These are phyloP conservation scores for Cardiospermum halicacabum DNA, from an alignment of 345 rosid species.

Conservation along the genomic window DNA sequence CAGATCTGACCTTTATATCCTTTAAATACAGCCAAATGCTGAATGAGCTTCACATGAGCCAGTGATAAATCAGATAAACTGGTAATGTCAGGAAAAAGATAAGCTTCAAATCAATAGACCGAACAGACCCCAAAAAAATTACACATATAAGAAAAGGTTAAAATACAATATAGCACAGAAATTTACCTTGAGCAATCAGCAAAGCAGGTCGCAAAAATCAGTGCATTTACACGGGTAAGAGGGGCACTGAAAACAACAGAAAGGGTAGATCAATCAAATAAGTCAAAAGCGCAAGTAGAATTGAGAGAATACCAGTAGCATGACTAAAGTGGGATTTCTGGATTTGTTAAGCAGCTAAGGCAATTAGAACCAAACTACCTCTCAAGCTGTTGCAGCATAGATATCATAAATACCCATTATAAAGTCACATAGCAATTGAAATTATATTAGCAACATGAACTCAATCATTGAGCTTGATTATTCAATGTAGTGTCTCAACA, in stretches of 20 bases:
- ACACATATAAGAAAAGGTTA: constrained; percentile 7
- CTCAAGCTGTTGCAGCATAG: neutral
- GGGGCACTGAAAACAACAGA: constrained; percentile 50
- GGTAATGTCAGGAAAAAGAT: constrained; percentile 17
- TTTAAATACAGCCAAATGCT: constrained; percentile 73
- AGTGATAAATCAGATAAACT: constrained; percentile 88
- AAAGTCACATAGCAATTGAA: neutral
- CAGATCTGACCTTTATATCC: constrained; percentile 79
- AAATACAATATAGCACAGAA: neutral
- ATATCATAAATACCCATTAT: neutral
- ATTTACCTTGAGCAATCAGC: constrained; percentile 75
- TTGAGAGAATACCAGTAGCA: constrained; percentile 1
- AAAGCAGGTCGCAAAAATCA: constrained; percentile 80
- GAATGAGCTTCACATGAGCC: constrained; percentile 86
- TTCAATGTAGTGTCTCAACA: neutral
- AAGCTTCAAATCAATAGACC: constrained; percentile 11
- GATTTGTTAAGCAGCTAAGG: neutral
- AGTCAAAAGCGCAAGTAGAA: neutral
- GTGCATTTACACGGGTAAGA: constrained; percentile 75
- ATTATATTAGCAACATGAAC: neutral
- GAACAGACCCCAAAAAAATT: neutral
- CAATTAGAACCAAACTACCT: neutral
- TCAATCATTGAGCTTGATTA: neutral
- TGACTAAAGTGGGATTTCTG: neutral
- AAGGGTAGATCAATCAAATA: constrained; percentile 3